These are phyloP conservation scores for Neurospora sp. DNA, from an alignment of 495 filamentous ascomycete genomes.

Conservation along the genomic window DNA sequence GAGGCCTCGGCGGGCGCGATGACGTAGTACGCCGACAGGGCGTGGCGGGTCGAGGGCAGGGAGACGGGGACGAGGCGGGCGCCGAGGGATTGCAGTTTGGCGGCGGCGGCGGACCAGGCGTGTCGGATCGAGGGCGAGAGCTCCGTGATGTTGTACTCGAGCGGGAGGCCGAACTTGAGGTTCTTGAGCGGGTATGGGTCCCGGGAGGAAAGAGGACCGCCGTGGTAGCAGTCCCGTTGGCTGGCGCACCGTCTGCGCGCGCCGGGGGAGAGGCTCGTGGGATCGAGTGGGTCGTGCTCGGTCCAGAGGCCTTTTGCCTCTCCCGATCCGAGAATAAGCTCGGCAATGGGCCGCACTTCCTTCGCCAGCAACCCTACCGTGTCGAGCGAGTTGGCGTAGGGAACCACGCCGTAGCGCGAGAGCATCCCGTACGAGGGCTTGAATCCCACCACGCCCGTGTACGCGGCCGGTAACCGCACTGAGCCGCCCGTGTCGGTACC, in stretches of 20 bases:
- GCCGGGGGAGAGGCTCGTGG: slow-evolving; percentile 54
- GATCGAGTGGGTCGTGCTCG: slow-evolving; percentile 61
- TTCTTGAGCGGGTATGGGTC: slow-evolving; percentile 23
- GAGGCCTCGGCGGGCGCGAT: slow-evolving; percentile 92
- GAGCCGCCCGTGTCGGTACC: slow-evolving; percentile 95
- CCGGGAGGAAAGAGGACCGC: background rate
- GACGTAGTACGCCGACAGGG: slow-evolving; percentile 88
- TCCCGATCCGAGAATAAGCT: slow-evolving; percentile 41
- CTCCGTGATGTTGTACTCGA: slow-evolving; percentile 82
- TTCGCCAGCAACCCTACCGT: slow-evolving; percentile 75
- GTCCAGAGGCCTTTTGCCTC: slow-evolving; percentile 24
- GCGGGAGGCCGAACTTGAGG: slow-evolving; percentile 59
- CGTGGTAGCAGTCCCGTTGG: slow-evolving; percentile 26
- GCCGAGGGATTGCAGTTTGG: slow-evolving; percentile 46
- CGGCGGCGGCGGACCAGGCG: slow-evolving; percentile 56
- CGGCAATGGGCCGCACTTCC: slow-evolving; percentile 35
- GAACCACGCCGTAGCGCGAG: slow-evolving; percentile 82
- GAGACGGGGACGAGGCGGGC: slow-evolving; percentile 65
- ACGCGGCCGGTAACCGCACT: slow-evolving; percentile 84
- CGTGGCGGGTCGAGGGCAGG: slow-evolving; percentile 74
- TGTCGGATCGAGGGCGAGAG: slow-evolving; percentile 53
- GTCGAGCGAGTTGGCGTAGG: slow-evolving; percentile 92
- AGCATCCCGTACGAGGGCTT: slow-evolving; percentile 67
- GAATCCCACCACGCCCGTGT: slow-evolving; percentile 78
- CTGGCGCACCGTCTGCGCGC: slow-evolving; percentile 46